phyloP scores from a whole-genome alignment of 305 asterid species.

The Rubia tinctorum region DNA sequence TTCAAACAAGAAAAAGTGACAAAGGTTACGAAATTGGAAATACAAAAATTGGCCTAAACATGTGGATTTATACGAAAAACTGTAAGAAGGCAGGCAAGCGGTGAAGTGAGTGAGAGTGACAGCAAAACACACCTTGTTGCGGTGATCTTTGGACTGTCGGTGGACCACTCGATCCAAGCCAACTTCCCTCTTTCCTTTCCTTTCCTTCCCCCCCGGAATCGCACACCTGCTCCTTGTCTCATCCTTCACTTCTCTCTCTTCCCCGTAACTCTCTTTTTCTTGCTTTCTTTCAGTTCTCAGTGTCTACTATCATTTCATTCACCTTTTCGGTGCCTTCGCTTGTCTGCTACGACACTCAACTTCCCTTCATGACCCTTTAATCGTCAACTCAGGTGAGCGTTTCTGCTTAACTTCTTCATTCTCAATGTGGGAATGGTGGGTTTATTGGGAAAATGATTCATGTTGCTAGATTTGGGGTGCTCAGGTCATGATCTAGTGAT shows the following conservation, averaged over 20 bases:
- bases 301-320: not conserved
- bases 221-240: conserved; percentile 14
- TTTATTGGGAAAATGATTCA: conserved; percentile 7
- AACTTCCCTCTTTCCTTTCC: not conserved
- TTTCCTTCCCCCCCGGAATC: not conserved
- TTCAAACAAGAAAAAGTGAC: no score
- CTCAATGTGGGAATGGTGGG: not conserved
- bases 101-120: conserved; percentile 3
- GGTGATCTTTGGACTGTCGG: conserved; percentile 38
- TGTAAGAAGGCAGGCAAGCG: not conserved
- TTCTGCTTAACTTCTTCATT: not conserved
- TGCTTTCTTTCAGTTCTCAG: not conserved
- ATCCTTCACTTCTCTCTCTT: no score
- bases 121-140: conserved; percentile 14
- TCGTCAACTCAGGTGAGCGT: conserved; percentile 29
- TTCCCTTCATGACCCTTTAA: conserved; percentile 26
- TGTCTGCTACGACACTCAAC: conserved; percentile 54
- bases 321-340: conserved; percentile 31
- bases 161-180: conserved; percentile 24
- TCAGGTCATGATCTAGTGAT: conserved; percentile 43
- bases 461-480: conserved; percentile 14
- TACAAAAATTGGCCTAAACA: not conserved
- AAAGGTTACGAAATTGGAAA: no score
- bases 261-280: not conserved
- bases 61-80: not conserved